Conservation (phyloP, 345 rosid genomes). For the Gossypium australe region DNA sequence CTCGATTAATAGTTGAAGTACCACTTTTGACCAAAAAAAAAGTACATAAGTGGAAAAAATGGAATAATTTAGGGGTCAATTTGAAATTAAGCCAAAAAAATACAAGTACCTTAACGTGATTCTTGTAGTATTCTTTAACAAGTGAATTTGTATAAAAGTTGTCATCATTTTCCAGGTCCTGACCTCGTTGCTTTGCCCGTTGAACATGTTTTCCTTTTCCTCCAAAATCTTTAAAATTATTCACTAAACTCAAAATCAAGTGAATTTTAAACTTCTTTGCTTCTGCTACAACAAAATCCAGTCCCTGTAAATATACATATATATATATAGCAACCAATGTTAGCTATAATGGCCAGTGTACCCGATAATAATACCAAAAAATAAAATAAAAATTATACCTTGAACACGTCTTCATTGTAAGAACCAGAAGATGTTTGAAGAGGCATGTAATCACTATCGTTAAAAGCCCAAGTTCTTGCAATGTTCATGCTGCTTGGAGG, state of each 20-base stretch:
- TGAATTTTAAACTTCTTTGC: conserved; percentile 42
- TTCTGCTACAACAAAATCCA: conserved; percentile 70
- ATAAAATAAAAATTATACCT: conserved; percentile 29
- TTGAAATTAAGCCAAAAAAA: neutral
- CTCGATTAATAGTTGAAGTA: too few species aligned
- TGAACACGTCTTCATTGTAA: conserved; percentile 51
- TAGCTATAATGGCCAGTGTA: neutral
- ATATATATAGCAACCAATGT: neutral
- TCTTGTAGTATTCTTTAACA: conserved; percentile 47
- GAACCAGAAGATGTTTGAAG: conserved; percentile 66
- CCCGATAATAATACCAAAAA: too few species aligned
- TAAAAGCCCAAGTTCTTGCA: conserved; percentile 79
- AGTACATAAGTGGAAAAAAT: too few species aligned
- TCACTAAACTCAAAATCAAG: conserved; percentile 61
- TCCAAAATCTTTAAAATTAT: conserved; percentile 59
- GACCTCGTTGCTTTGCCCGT: conserved; percentile 55
- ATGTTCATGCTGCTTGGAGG: conserved; percentile 60
- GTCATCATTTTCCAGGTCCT: conserved; percentile 34
- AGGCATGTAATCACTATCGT: conserved; percentile 51
- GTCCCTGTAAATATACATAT: neutral
- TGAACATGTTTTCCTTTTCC: conserved; percentile 55
- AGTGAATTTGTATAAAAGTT: conserved; percentile 56
- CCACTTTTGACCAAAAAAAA: too few species aligned
- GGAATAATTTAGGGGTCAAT: neutral
- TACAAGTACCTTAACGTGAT: conserved; percentile 54